These are phyloP conservation scores for Tuber aestivum DNA, from an alignment of 495 filamentous ascomycete species.

Conservation along the genomic window DNA sequence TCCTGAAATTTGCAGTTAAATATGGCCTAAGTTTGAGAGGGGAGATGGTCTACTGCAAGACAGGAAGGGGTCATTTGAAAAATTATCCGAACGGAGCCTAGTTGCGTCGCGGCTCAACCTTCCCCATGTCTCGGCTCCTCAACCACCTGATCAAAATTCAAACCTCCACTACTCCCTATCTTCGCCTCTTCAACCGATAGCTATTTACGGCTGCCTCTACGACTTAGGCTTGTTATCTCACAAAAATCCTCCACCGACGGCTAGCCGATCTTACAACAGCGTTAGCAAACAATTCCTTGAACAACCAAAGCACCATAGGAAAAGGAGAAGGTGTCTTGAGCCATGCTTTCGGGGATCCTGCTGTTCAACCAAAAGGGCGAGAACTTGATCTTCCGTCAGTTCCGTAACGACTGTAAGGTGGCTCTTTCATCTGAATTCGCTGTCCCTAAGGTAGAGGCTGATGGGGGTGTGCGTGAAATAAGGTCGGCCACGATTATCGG, in stretches of 20 bases:
- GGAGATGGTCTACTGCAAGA: not conserved
- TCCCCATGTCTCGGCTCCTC: not conserved
- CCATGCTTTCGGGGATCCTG: constrained; percentile 90
- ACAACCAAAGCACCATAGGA: not conserved
- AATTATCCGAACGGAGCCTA: not conserved
- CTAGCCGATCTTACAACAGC: not conserved
- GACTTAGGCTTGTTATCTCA: not conserved
- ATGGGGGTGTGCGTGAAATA: constrained; percentile 3
- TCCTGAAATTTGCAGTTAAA: not conserved
- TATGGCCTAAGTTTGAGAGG: not conserved
- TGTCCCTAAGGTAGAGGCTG: not conserved
- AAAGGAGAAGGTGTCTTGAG: constrained; percentile 8
- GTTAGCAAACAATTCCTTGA: not conserved
- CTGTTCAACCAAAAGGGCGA: constrained; percentile 99
- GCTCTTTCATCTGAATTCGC: constrained; percentile 3
- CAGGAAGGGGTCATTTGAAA: not conserved
- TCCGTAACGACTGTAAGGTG: constrained; percentile 76
- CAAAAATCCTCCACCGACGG: not conserved
- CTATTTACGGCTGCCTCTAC: not conserved
- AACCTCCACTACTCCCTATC: not conserved
- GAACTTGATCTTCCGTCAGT: constrained; percentile 98
- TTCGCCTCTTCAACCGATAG: not conserved
- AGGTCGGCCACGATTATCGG: constrained; percentile 80
- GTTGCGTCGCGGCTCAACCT: not conserved
- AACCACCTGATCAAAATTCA: not conserved